Percentiles rank a stretch among this genome's conserved stretches.
These are phyloP conservation scores for Protomyces macrosporus DNA, from an alignment of 1,139 yeast genomes.

Conservation along the genomic window DNA sequence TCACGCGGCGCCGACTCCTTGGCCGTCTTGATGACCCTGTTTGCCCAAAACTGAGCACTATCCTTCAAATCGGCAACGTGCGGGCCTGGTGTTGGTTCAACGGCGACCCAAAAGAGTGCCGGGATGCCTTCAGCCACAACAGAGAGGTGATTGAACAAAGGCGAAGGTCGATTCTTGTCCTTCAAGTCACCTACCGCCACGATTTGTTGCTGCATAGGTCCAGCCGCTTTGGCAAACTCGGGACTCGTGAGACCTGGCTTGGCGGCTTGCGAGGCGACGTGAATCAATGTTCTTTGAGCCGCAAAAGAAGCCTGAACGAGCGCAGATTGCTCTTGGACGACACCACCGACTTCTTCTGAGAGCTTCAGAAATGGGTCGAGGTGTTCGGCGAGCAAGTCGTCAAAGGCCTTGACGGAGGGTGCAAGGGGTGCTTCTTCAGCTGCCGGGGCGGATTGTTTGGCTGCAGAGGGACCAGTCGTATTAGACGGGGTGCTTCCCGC, in stretches of 20 bases:
- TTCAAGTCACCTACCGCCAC: conserved; percentile 57
- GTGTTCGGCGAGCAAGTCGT: not conserved
- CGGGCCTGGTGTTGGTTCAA: conserved; percentile 63
- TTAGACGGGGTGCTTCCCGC: not conserved
- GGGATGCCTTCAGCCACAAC: conserved; percentile 86
- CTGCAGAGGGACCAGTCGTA: not conserved
- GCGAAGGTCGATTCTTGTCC: conserved; percentile 67
- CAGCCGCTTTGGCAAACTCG: conserved; percentile 49
- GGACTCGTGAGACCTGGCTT: conserved; percentile 51
- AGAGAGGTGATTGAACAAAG: conserved; percentile 64
- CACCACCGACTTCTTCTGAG: not conserved
- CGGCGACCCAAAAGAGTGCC: conserved; percentile 83
- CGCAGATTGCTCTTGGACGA: conserved; percentile 33
- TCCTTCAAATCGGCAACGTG: conserved; percentile 80
- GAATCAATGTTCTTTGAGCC: conserved; percentile 55
- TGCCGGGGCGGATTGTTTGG: not conserved
- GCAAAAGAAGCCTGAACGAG: conserved; percentile 53
- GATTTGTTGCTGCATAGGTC: conserved; percentile 63
- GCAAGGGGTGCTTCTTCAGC: not conserved
- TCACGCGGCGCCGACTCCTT: conserved; percentile 56
- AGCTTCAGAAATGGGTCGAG: not conserved
- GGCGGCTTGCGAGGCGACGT: conserved; percentile 54
- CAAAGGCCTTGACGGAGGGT: conserved; percentile 3
- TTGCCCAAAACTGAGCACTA: conserved; percentile 89
- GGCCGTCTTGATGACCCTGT: conserved; percentile 77